Evolutionary conservation across 2,329 filamentous ascomycete genomes (phyloP), one percentile per base, ranked within the genome.

Genomic region (Blastomyces gilchristii): DNA sequence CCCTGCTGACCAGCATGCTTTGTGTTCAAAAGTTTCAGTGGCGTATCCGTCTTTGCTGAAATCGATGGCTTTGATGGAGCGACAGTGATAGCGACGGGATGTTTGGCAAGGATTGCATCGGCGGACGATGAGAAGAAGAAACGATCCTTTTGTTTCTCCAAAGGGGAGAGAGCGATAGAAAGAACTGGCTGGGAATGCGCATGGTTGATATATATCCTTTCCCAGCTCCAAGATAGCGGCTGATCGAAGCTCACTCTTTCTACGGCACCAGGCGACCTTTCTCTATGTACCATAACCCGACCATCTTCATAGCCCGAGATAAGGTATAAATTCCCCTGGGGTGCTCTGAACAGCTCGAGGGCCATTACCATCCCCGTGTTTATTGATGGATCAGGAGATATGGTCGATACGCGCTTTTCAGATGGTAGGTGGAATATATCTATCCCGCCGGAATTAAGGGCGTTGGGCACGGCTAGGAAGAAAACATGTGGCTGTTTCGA

Each of bases 1-100:
- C 86, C 85, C 74, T 99, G 94, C 73, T 97, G 93, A 1, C 94
- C 94, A 0, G 92, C 84, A 73, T 97, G 94, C 71, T 88, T 93
- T 0, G 93, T 97, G 68, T 93, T 86, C 54, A 86, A 67, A 0
- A 77, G 74, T 69, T 87, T 89, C 60, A 87, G 70, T 0, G 87
- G 82, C 61, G 65, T 70, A 68, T 49, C 67, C 52, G 58, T 65
- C 41, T 57, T 68, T 12, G 61, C 63, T 22, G 25, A 66, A 41
- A 61, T 25, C 3, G 52, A 41, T 18, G 57, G 28, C 1, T 53
- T 64, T 7, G 67, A 22, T 1, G 52, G 43, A 39, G 68, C 58
- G 0, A 82, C 82, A 37, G 95, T 79, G 0, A 86, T 60, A 0
- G 83, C 82, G 34, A 95, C 79, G 0, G 86, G 84, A 71, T 96